Base-by-base conservation (phyloP, 2,329 filamentous ascomycete genomes). In the Aspergillus proliferans region DNA sequence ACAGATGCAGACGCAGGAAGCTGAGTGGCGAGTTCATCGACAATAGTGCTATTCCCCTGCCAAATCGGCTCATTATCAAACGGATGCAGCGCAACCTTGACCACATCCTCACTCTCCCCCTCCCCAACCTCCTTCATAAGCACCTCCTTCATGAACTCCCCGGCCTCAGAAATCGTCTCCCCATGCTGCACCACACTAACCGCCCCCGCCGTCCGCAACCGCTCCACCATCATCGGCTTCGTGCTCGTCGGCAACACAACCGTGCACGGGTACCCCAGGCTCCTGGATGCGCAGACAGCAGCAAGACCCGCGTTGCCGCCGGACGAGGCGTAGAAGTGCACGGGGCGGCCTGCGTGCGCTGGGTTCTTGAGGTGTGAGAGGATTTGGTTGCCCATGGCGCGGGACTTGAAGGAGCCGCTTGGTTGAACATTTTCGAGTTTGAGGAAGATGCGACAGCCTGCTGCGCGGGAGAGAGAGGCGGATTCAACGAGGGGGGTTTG, bases 361-460 rank as follows among this genome's bases (percentile, higher is more conserved):
- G 72, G 68, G 42, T 71, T 67, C 48, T 71, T 59, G 50, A 76
- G 65, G 57, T 72, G 66, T 2, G 75, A 73, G 46, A 83, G 76
- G 65, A 89, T 84, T 64, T 87, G 78, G 67, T 87, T 81, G 45
- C 87, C 87, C 52, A 92, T 81, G 26, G 86, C 87, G 56, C 70
- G 79, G 43, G 87, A 91, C 69, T 94, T 93, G 81, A 94, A 95
- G 36, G 87, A 91, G 54, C 87, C 87, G 19, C 85, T 86, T 4
- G 88, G 89, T 63, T 95, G 89, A 47, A 90, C 80, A 64, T 87
- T 88, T 60, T 94, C 88, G 53, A 93, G 81, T 69, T 94, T 94
- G 61, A 94, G 82, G 68, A 87, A 88, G 67, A 94, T 82, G 72
- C 86, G 84, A 74, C 86, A 91, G 68, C 86, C 87, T 56, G 85